Base-by-base conservation (phyloP, 305 asterid species). In the Fraxinus platypoda region DNA sequence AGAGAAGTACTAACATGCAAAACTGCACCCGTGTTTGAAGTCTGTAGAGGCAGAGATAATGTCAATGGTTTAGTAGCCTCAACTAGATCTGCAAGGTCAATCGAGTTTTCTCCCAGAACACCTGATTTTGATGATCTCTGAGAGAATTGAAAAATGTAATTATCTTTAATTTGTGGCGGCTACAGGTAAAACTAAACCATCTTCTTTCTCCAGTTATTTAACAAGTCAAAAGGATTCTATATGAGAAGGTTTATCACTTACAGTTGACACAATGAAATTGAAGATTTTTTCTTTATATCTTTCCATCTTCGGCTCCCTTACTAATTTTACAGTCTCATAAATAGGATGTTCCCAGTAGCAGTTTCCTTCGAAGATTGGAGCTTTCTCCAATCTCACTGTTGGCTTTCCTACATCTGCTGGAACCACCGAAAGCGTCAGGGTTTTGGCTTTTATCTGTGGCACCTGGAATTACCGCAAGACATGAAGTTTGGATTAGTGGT, bases 41-140 rank as follows among this genome's bases (percentile, higher is more conserved):
- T 87, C 89, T 90, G 93, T 17, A 95, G 90, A 79, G 99, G 99
- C 76, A 95, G 88, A 81, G 88, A 92, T 75, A 95, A 74, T 70
- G 88, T 88, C 84, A 90, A 78, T 43, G 95, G 97, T 74, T 91
- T 91, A 70, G 83, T 82, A 73, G 94, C 88, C 81, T 90, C 96
- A 30, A 91, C 91, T 78, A 92, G 92, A 88, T 94, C 97, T 19
- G 97, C 95, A 91, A 95, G 94, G 91, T 95, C 98, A 82, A 94
- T 82, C 2, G 92, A 88, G 37, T 91, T 94, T 83, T 95, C 99
- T 90, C 99, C 99, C 41, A 95, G 87, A 86, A 93, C 90, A 68
- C 98, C 97, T 71, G 98, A 81, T 86, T 94, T 95, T 21, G 98
- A 93, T 82, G 99, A 94, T 46, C 97, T 97, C 99, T 95, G 94